A percentile compares a stretch with the other conserved stretches of the same genome.
These are phyloP conservation scores for Candida pseudofarinosa DNA, from an alignment of 805 yeast genomes.

Conservation along the genomic window DNA sequence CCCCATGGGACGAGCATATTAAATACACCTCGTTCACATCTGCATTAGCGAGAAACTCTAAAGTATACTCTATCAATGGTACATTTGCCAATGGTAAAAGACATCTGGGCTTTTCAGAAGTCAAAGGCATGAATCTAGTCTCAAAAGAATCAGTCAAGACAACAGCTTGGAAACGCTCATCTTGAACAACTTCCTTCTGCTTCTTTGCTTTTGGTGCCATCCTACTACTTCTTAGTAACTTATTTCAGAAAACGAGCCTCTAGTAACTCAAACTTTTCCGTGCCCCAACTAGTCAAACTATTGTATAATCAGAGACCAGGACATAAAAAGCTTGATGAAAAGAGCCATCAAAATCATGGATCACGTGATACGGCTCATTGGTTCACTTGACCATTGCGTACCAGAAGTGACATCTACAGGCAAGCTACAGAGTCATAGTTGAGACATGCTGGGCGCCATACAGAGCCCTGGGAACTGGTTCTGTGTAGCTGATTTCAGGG, in stretches of 20 bases:
- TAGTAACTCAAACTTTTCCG: neutral
- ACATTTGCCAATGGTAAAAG: slow-evolving; percentile 87
- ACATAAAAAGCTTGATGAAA: neutral
- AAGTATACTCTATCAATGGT: slow-evolving; percentile 90
- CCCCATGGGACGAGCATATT: slow-evolving; percentile 89
- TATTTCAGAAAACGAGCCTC: neutral
- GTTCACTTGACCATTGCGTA: no score
- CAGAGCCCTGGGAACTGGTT: no score
- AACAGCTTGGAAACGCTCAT: slow-evolving; percentile 84
- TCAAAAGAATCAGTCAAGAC: slow-evolving; percentile 93
- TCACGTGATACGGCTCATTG: neutral
- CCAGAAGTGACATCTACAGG: no score
- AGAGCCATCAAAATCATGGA: neutral
- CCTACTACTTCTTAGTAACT: neutral
- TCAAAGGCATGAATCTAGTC: slow-evolving; percentile 88
- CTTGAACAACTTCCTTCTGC: slow-evolving; percentile 57
- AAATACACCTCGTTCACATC: slow-evolving; percentile 86
- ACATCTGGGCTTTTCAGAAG: slow-evolving; percentile 84
- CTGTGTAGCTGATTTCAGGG: no score
- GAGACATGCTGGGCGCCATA: no score
- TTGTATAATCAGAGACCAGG: neutral
- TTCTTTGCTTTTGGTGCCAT: slow-evolving; percentile 50
- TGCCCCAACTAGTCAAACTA: neutral
- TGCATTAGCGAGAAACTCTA: slow-evolving; percentile 88
- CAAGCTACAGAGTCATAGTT: no score